phyloP scores from a whole-genome alignment of 176 grass and related monocot genomes.

The Poa pratensis region DNA sequence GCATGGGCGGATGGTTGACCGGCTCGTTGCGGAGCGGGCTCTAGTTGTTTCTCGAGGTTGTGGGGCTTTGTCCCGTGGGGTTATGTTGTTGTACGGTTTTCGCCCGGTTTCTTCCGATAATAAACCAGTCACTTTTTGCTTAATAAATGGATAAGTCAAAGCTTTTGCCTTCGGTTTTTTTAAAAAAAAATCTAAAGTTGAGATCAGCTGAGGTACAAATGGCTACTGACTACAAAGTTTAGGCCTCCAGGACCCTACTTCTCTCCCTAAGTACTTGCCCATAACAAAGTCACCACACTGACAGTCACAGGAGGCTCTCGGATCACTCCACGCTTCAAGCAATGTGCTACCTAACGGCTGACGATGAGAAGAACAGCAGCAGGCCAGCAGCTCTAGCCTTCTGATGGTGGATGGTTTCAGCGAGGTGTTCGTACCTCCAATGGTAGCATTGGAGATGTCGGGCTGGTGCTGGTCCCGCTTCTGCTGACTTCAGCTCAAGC shows the following conservation, averaged over 20 bases:
- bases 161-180: too few species aligned
- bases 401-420: neutral
- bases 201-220: conserved; percentile 32
- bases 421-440: conserved; percentile 77
- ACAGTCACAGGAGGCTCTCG: neutral
- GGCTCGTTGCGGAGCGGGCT: too few species aligned
- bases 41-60: too few species aligned
- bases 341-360: conserved; percentile 2
- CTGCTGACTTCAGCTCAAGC: conserved; percentile 68
- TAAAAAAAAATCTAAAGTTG: conserved; percentile 2
- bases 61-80: too few species aligned
- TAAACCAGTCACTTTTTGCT: too few species aligned
- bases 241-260: neutral
- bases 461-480: conserved; percentile 85
- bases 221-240: neutral
- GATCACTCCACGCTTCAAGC: neutral
- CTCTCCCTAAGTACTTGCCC: conserved; percentile 6
- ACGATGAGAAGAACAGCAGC: neutral
- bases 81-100: too few species aligned
- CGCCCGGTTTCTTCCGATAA: too few species aligned
- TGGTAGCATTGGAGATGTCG: conserved; percentile 81
- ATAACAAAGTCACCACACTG: conserved; percentile 13
- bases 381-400: neutral
- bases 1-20: too few species aligned
- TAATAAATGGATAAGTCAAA: too few species aligned